These are phyloP conservation scores for Leersia perrieri DNA, from an alignment of 176 grass and related monocot genomes.

Conservation along the genomic window DNA sequence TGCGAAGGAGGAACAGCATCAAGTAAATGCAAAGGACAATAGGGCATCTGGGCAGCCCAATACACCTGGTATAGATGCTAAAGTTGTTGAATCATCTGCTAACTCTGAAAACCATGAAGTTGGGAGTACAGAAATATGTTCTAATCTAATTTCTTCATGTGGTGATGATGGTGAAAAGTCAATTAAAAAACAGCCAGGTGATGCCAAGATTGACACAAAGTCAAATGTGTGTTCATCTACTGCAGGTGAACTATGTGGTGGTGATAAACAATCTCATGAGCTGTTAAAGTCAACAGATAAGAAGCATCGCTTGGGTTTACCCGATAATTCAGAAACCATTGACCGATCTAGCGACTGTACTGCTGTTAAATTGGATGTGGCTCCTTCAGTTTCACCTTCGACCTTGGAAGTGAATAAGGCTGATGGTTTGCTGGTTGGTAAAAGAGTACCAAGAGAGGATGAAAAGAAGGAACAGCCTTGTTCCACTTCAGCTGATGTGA, in stretches of 20 bases:
- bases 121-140: background rate
- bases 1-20: conserved; percentile 24
- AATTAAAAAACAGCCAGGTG: background rate
- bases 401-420: background rate
- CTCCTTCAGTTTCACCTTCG: conserved; percentile 4
- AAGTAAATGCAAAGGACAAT: too few relatives aligned
- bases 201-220: conserved; percentile 3
- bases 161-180: conserved; percentile 23
- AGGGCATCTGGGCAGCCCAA: conserved; percentile 10
- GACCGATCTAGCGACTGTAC: conserved; percentile 6
- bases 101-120: conserved; percentile 39
- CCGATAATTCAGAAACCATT: conserved; percentile 3
- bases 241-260: conserved; percentile 35
- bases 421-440: conserved; percentile 17
- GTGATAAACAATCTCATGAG: conserved; percentile 23
- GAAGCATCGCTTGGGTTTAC: conserved; percentile 1
- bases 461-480: conserved; percentile 31
- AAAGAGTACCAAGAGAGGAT: background rate
- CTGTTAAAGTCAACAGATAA: conserved; percentile 18
- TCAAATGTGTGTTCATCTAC: conserved; percentile 35
- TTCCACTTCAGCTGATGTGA: conserved; percentile 2
- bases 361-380: conserved; percentile 23
- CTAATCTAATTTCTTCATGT: conserved; percentile 18
- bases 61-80: conserved; percentile 17
- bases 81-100: conserved; percentile 6